A percentile compares a stretch with the other conserved stretches of the same genome.
phyloP scores from a whole-genome alignment of 345 rosid species.

The Luvunga scandens region DNA sequence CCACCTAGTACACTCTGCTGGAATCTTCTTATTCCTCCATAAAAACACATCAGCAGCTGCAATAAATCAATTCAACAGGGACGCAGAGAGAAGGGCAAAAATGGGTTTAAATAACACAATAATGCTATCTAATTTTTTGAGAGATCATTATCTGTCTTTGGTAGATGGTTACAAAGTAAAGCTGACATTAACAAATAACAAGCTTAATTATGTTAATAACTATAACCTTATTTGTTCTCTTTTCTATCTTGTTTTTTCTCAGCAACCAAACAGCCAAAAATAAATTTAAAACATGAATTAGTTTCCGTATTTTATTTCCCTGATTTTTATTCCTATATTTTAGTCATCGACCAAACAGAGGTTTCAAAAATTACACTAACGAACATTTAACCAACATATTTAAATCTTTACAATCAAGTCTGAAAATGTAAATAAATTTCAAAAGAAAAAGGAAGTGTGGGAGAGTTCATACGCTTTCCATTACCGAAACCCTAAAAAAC shows the following conservation, averaged over 20 bases:
- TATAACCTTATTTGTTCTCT: background rate
- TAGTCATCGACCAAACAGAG: conserved; percentile 1
- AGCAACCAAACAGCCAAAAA: background rate
- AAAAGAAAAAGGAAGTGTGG: background rate
- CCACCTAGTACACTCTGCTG: conserved; percentile 65
- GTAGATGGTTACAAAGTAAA: background rate
- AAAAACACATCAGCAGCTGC: conserved; percentile 89
- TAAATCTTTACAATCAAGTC: background rate
- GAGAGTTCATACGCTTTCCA: conserved; percentile 62
- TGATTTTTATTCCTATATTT: background rate
- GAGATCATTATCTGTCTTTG: background rate
- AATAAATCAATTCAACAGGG: conserved; percentile 1
- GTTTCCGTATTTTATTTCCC: background rate
- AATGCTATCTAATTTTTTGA: background rate
- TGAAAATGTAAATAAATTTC: background rate
- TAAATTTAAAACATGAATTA: background rate
- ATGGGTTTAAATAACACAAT: background rate
- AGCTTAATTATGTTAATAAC: background rate
- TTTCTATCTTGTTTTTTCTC: background rate
- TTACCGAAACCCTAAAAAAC: conserved; percentile 79
- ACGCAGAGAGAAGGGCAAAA: background rate
- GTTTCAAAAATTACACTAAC: background rate
- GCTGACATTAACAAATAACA: background rate
- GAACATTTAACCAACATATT: background rate
- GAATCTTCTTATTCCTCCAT: conserved; percentile 85